Evolutionary conservation across 1,284 basidiomycete species (phyloP), one percentile per base, ranked within the genome.

Genomic region (Microbotryum saponariae): DNA sequence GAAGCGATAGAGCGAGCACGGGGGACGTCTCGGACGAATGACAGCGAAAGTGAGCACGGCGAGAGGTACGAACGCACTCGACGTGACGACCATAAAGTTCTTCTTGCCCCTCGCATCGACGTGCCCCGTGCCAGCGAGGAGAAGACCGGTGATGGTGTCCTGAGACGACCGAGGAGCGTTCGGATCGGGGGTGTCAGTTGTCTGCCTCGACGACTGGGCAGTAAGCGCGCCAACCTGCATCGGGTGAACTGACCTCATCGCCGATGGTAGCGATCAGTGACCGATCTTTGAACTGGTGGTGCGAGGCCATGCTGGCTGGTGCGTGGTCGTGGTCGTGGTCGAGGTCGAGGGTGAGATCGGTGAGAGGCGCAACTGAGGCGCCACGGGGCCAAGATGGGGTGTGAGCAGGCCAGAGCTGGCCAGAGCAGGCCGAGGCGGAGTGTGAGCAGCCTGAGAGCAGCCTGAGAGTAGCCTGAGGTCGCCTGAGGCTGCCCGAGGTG

Each of bases 141-240:
- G 82, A 21, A 96, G 81, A 48, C 92, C 92, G 0, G 92, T 97
- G 66, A 97, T 89, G 2, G 92, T 91, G 78, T 97, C 93, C 92
- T 96, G 72, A 23, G 49, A 56, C 25, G 9, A 45, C 14, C 3
- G 23, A 23, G 27, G 27, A 27, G 27, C 49, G 16, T 23, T 37
- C 18, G 48, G 18, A 27, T 45, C n/a, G 46, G 49, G 25, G 23
- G 16, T 31, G 31, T 31, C 31, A 10, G 8, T 31, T 7, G 8
- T 31, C 31, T 31, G 8, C 8, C 31, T 31, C 31, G 31, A 31
- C 31, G 9, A 31, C n/a, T 27, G 51, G 21, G 31, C 8, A 31
- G 31, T 8, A 31, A 31, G 31, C 27, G 31, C 31, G n/a, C 31
- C 9, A 1, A 31, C 9, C 6, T 31, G 31, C 8, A 8, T 9